Evolutionary conservation across 495 filamentous ascomycete genomes (phyloP), one percentile per base, ranked within the genome.

Genomic region (Mycothermus thermophilus): DNA sequence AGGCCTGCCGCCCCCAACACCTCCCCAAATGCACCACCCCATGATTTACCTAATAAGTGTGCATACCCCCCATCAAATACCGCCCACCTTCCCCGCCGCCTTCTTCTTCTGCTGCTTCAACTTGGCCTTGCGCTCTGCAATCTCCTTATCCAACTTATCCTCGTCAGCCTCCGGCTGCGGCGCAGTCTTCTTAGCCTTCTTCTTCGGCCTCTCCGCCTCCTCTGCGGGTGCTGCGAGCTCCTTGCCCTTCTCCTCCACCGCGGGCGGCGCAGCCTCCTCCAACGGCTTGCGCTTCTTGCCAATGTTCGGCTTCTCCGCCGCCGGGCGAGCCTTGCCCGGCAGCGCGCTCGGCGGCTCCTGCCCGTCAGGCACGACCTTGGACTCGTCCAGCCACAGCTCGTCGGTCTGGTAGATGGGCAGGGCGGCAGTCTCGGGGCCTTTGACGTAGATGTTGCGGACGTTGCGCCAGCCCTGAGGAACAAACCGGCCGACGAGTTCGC

Each of bases 331-430:
- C 44, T 54, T 58, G 32, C 37, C 50, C 11, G 56, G 36, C n/a
- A 58, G 43, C n/a, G 57, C 54, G 43, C 60, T 57, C 26, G 57
- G 51, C 21, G 66, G 63, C 32, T 62, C 63, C 27, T 71, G 55
- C 34, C 72, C 73, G 46, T 76, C 63, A 4, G 69, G 59, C 5
- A 93, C 58, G 4, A 95, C 78, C 56, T 93, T 81, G 14, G 58
- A 64, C 43, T 87, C 80, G 33, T 84, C 80, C 21, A 79, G 61
- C 83, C 87, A 97, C 34, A 97, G 59, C 63, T 96, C 82, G 48
- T 78, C 74, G 7, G 90, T 80, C 49, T 95, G 63, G 80, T 83
- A 97, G 41, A 97, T 75, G 10, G 90, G 90, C 45, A 97, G 63
- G 9, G 87, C 83, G 39, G 73, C 79, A 8, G 85, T 92, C 44